Evolutionary conservation across 2,329 filamentous ascomycete genomes (phyloP), one percentile per base, ranked within the genome.

Genomic region (Fusarium sarcochroum): DNA sequence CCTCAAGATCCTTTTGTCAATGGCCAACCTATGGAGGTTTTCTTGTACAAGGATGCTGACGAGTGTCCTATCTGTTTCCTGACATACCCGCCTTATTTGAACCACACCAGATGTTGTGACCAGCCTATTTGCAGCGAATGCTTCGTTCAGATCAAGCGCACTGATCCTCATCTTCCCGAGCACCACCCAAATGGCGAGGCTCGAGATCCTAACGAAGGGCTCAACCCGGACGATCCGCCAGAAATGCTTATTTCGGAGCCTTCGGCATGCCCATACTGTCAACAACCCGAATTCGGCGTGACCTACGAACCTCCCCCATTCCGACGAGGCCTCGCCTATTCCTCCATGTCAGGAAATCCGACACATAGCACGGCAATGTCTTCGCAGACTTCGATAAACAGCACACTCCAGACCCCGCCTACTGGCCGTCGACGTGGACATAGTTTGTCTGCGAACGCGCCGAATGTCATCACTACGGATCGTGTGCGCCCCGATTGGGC

Each of bases 1-100:
- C 91, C 94, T 0, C 86, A 90, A 63, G 94, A 98, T 71, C 92
- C 93, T 1, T 95, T 92, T 73, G 92, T 98, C 44, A 97, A 98
- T 72, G 95, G 96, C n/a, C 93, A 97, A 72, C 92, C 92, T 1
- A 85, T 98, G 45, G 96, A 98, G 79, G 95, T 94, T 1, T 95
- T 93, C 69, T 83, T 99, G 2, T 99, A 99, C 84, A 97, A 97
- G 78, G 90, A 97, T 70, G 91, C 93, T 5, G 82, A 84, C 8
- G 96, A 99, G 77, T 99, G 96, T 74, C 95, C 96, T 7, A 97
- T 99, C 66, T 99, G 96, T 82, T 97, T 98, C 77, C 84, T 98
- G 53, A 97, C 94, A 73, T 99, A 98, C 71, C 96, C 96, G 1
- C 94, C 94, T 5, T 97, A 97, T 76, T 85, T 99, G 30, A 99